phyloP scores from a whole-genome alignment of 106 monocot species.

The Agapanthus africanus region DNA sequence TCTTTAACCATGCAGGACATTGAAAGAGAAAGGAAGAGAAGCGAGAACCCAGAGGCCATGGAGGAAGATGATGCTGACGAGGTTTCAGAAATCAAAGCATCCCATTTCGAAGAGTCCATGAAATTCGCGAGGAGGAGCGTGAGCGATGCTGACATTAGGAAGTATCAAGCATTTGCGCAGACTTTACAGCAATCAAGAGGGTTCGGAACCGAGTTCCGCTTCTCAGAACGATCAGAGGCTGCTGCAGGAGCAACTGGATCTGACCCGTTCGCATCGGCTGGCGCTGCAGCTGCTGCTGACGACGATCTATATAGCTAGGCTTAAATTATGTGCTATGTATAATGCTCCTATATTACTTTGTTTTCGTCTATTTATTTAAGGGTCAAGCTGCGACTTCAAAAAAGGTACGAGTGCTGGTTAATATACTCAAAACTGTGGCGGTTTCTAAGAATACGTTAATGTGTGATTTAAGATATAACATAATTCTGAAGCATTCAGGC shows the following conservation, averaged over 20 bases:
- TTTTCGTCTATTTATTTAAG: neutral
- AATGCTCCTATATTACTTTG: neutral
- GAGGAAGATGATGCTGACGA: conserved; percentile 65
- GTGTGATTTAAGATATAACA: no score
- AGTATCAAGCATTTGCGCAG: conserved; percentile 74
- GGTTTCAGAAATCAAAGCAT: conserved; percentile 63
- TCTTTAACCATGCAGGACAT: conserved; percentile 34
- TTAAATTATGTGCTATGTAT: neutral
- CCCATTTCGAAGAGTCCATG: conserved; percentile 80
- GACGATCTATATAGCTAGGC: conserved; percentile 61
- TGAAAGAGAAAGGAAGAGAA: conserved; percentile 52
- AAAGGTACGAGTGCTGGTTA: no score
- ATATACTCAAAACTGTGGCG: no score
- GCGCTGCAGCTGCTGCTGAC: conserved; percentile 40
- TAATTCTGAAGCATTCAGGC: no score
- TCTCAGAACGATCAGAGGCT: conserved; percentile 35
- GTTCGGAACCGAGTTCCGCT: conserved; percentile 65
- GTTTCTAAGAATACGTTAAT: no score
- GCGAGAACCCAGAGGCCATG: conserved; percentile 73
- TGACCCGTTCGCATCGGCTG: conserved; percentile 45
- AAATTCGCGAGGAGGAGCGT: conserved; percentile 71
- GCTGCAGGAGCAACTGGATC: conserved; percentile 21
- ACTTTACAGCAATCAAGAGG: conserved; percentile 75
- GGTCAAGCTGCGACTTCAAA: no score
- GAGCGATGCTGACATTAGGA: conserved; percentile 67